phyloP scores from a whole-genome alignment of 352 stramenopile genomes.

The Sclerospora graminicola region DNA sequence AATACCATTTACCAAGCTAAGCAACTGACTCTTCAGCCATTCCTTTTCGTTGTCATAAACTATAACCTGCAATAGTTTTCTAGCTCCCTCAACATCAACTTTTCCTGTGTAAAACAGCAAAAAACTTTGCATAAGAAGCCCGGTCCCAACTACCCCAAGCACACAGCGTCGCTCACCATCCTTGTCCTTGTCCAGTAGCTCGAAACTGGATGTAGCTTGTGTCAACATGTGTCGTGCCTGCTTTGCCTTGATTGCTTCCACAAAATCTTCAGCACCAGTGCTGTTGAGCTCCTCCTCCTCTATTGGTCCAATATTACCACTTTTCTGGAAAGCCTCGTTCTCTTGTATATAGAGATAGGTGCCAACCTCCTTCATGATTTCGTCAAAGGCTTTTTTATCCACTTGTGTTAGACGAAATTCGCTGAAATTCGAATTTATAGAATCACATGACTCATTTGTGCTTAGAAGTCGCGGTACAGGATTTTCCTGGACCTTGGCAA shows the following conservation, averaged over 20 bases:
- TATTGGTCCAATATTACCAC: slow-evolving; percentile 27
- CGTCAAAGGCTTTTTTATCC: slow-evolving; percentile 35
- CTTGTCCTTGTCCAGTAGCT: slow-evolving; percentile 52
- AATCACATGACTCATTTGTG: slow-evolving; percentile 12
- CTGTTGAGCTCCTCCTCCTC: slow-evolving; percentile 20
- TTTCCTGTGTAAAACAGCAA: slow-evolving; percentile 21
- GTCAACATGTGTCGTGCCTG: slow-evolving; percentile 48
- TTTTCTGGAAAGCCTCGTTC: slow-evolving; percentile 25
- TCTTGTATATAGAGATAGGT: slow-evolving; percentile 35
- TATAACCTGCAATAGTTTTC: slow-evolving; percentile 30
- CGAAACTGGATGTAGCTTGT: slow-evolving; percentile 24
- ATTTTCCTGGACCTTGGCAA: slow-evolving; percentile 25
- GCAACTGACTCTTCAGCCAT: slow-evolving; percentile 34
- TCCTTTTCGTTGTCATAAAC: slow-evolving; percentile 24
- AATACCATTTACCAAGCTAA: background rate
- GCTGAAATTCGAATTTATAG: slow-evolving; percentile 12
- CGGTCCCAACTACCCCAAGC: background rate
- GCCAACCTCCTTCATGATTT: slow-evolving; percentile 34
- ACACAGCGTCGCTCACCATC: slow-evolving; percentile 26
- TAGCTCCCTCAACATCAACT: slow-evolving; percentile 28
- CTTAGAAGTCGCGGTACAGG: slow-evolving; percentile 10
- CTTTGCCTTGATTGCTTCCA: slow-evolving; percentile 53
- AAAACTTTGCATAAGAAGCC: background rate
- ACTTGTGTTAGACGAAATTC: slow-evolving; percentile 17
- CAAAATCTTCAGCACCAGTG: slow-evolving; percentile 20